Evolutionary conservation across 345 rosid genomes (phyloP).

Genomic region (Populus alba): DNA sequence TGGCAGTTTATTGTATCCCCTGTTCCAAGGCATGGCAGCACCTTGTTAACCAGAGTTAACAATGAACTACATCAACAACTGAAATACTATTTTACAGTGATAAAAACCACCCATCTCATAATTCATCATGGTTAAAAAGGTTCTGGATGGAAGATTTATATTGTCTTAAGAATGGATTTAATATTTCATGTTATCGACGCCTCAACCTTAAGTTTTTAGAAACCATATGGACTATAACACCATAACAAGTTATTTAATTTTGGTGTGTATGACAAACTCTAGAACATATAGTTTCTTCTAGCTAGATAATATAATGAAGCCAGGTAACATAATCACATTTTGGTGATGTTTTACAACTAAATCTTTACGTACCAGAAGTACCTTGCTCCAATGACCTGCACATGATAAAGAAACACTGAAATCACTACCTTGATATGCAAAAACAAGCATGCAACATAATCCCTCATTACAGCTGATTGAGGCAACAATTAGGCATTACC

Average conservation of each 20-base stretch:
- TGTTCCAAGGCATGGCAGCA: neutral
- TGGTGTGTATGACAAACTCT: neutral
- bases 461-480: neutral
- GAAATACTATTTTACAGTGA: neutral
- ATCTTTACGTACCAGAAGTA: conserved; percentile 57
- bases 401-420: conserved; percentile 22
- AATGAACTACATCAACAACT: neutral
- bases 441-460: neutral
- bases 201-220: neutral
- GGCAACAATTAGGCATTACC: neutral
- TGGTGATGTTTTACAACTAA: neutral
- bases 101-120: neutral
- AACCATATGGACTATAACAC: neutral
- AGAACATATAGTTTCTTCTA: neutral
- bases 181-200: neutral
- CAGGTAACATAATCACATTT: neutral
- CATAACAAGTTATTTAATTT: neutral
- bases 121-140: neutral
- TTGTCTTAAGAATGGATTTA: neutral
- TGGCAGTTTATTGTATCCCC: neutral
- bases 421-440: conserved; percentile 23
- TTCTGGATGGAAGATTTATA: neutral
- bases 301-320: conserved; percentile 1
- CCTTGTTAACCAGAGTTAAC: neutral
- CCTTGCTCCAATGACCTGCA: conserved; percentile 84